phyloP scores from a whole-genome alignment of 352 stramenopile species.

The Salisapilia sapeloensis region DNA sequence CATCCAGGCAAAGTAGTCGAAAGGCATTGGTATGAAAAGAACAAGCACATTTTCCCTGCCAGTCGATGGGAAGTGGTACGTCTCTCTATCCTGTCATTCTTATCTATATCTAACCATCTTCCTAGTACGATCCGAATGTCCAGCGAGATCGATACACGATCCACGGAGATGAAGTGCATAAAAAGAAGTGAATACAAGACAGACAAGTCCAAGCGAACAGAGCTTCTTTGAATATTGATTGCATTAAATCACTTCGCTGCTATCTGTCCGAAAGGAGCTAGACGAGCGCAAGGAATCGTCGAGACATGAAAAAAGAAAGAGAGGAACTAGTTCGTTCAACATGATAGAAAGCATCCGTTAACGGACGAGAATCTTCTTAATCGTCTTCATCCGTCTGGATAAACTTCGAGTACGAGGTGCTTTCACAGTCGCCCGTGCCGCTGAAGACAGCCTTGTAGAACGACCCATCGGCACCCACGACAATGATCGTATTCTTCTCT shows the following conservation, averaged over 20 bases:
- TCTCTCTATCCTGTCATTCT: background rate
- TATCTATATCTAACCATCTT: background rate
- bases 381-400: slow-evolving; percentile 82
- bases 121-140: slow-evolving; percentile 58
- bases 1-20: slow-evolving; percentile 97
- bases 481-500: slow-evolving; percentile 87
- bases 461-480: slow-evolving; percentile 71
- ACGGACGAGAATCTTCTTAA: no score
- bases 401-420: slow-evolving; percentile 83
- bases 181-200: slow-evolving; percentile 11
- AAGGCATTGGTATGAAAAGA: slow-evolving; percentile 96
- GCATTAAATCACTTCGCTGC: no score
- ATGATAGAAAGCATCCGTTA: no score
- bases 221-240: no score
- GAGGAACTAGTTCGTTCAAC: no score
- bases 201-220: no score
- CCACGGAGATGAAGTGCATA: slow-evolving; percentile 39
- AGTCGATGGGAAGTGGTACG: slow-evolving; percentile 92
- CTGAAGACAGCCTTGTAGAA: slow-evolving; percentile 84
- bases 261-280: no score
- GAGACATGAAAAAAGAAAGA: no score
- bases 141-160: slow-evolving; percentile 75
- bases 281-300: no score
- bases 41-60: slow-evolving; percentile 99
- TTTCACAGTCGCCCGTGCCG: slow-evolving; percentile 74